phyloP scores from a whole-genome alignment of 2,329 filamentous ascomycete genomes.

The Trichoderma sp. region DNA sequence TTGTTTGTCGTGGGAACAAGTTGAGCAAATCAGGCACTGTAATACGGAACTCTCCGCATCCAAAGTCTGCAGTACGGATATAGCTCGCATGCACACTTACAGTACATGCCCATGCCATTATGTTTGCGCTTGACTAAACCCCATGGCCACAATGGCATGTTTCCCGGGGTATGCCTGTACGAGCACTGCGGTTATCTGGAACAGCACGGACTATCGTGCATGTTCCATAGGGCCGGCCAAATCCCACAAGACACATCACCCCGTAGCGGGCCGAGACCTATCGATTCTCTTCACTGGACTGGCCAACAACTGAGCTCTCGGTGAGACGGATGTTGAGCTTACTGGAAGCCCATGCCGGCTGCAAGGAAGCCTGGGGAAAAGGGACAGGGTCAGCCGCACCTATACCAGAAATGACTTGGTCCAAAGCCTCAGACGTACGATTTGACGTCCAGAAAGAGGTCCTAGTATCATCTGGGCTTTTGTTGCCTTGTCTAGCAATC shows the following conservation, averaged over 20 bases:
- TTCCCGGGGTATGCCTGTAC: background rate
- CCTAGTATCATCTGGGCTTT: background rate
- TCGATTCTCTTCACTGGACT: background rate
- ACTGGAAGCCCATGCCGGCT: conserved; percentile 1
- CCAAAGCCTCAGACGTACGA: background rate
- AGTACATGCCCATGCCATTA: background rate
- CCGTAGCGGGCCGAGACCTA: background rate
- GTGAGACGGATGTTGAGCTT: conserved; percentile 20
- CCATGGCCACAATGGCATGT: conserved; percentile 4
- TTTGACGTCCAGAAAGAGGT: background rate
- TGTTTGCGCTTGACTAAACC: background rate
- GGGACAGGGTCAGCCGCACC: background rate
- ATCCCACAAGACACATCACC: background rate
- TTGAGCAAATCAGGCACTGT: background rate
- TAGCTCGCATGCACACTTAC: background rate
- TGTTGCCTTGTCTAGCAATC: background rate
- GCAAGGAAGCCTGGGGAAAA: conserved; percentile 18
- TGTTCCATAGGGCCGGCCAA: conserved; percentile 8
- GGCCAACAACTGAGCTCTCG: background rate
- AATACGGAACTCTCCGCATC: background rate
- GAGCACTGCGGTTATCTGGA: background rate
- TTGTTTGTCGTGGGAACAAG: background rate
- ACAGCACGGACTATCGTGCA: conserved; percentile 4
- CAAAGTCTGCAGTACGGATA: background rate
- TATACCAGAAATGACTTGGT: background rate